Base-by-base conservation (phyloP, 106 monocot species). In the Allium sativum region DNA sequence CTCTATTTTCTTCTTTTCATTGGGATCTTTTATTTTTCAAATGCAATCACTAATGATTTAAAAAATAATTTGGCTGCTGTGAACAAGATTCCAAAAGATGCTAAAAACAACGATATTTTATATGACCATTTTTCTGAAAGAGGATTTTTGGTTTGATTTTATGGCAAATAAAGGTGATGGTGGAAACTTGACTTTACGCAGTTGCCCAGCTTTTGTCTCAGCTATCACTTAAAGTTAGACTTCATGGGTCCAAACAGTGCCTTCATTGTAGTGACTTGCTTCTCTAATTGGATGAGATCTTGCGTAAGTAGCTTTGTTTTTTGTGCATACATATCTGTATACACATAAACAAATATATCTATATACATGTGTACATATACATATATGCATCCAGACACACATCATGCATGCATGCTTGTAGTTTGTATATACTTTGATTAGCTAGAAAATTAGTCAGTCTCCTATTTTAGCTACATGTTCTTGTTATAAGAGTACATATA, bases 101-200 rank as follows among this genome's bases (percentile, higher is more conserved):
- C 77, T 72, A 81, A 79, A 71, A 72, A 77, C 52, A 55, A 70
- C 69, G 88, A 98, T 74, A 67, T 88, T 71, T 75, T 92, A 31
- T 92, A 98, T 71, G 82, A 98, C 66, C 87, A 98, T 60, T 83
- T 98, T 59, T 65, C 74, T 44, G 67, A 76, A 55, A 92, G 55
- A 85, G 88, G 83, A 87, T 58, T 57, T 98, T 63, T 98, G 98
- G 98, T 98, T 98, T 73, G 98, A 98, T 80, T 98, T 98, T 69
- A 85, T 98, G 76, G 98, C 98, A 57, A 91, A 98, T 52, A 98
- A 91, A 65, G 98, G 98, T 21, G 98, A 98, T 77, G 98, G 98
- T 72, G 98, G 98, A 58, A 98, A 98, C 63, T 88, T 91, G 45
- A 84, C 98, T 0, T n/a, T 98, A 98, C 64, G 66, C 98, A 12